Evolutionary conservation across 257 asterid genomes (phyloP).

Genomic region (Verbascum thapsus): DNA sequence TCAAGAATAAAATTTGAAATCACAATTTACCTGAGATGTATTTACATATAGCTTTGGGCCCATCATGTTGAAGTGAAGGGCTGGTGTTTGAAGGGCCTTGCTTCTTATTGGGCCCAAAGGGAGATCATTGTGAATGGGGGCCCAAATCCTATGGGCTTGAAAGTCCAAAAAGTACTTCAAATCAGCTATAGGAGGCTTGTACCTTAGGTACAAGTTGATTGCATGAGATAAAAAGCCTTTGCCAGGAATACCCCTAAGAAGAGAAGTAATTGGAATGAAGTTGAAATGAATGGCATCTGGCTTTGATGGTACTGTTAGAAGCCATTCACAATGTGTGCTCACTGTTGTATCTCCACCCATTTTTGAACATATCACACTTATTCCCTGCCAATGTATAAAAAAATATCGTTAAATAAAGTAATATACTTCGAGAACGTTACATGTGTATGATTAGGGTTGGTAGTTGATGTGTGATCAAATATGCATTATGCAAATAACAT

Average conservation of each 20-base stretch:
- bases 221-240: slow-evolving; percentile 92
- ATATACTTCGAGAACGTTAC: no score
- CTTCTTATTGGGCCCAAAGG: slow-evolving; percentile 67
- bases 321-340: slow-evolving; percentile 77
- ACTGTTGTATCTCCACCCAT: slow-evolving; percentile 74
- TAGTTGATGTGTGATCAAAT: no score
- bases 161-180: slow-evolving; percentile 79
- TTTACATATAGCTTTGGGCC: slow-evolving; percentile 80
- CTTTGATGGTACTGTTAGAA: slow-evolving; percentile 64
- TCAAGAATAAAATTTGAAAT: background rate
- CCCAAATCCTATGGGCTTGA: slow-evolving; percentile 80
- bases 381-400: slow-evolving; percentile 49
- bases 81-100: slow-evolving; percentile 44
- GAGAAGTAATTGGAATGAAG: slow-evolving; percentile 86
- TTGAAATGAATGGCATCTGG: slow-evolving; percentile 76
- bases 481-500: no score
- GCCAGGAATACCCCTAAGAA: slow-evolving; percentile 78
- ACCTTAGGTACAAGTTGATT: slow-evolving; percentile 85
- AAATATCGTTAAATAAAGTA: no score
- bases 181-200: slow-evolving; percentile 87
- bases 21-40: slow-evolving; percentile 50
- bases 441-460: no score
- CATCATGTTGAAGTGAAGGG: slow-evolving; percentile 60
- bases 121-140: slow-evolving; percentile 79
- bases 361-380: slow-evolving; percentile 75